phyloP scores from a whole-genome alignment of 1,284 basidiomycete species.

The Cutaneotrichosporon dermatis region DNA sequence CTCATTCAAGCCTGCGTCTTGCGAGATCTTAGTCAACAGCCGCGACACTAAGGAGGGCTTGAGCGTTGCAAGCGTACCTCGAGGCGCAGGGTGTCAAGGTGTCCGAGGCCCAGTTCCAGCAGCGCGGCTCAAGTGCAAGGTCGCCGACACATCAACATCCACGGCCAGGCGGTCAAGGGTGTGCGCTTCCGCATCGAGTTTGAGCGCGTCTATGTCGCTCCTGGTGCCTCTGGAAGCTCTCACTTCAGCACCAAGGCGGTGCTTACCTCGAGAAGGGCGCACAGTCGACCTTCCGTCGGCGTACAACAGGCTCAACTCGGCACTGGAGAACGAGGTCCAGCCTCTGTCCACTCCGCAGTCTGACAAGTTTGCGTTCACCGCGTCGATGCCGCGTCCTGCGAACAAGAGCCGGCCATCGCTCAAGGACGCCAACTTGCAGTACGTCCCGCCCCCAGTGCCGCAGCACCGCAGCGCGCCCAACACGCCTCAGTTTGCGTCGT shows the following conservation, averaged over 20 bases:
- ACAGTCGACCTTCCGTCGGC: conserved; percentile 43
- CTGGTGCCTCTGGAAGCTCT: conserved; percentile 19
- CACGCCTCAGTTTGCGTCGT: conserved; percentile 11
- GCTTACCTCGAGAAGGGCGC: conserved; percentile 48
- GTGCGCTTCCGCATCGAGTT: conserved; percentile 48
- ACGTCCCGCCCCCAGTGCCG: conserved; percentile 4
- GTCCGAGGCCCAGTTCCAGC: conserved; percentile 38
- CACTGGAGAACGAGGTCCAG: conserved; percentile 10
- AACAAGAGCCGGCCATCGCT: conserved; percentile 5
- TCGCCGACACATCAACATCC: conserved; percentile 30
- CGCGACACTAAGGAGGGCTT: conserved; percentile 40
- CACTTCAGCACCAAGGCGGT: conserved; percentile 42
- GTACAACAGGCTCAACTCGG: conserved; percentile 14
- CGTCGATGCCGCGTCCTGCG: conserved; percentile 5
- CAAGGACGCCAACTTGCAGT: conserved; percentile 9
- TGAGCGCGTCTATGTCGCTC: conserved; percentile 26
- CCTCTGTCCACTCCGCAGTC: not conserved
- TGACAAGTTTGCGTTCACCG: conserved; percentile 1
- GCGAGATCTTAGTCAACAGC: conserved; percentile 46
- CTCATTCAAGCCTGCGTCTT: conserved; percentile 70
- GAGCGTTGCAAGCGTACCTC: conserved; percentile 30
- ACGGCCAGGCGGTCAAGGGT: conserved; percentile 33
- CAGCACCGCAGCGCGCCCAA: conserved; percentile 16
- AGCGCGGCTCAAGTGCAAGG: conserved; percentile 39
- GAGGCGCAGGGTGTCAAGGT: conserved; percentile 33